These are phyloP conservation scores for Phialophora verrucosa DNA, from an alignment of 2,329 filamentous ascomycete species.

Conservation along the genomic window DNA sequence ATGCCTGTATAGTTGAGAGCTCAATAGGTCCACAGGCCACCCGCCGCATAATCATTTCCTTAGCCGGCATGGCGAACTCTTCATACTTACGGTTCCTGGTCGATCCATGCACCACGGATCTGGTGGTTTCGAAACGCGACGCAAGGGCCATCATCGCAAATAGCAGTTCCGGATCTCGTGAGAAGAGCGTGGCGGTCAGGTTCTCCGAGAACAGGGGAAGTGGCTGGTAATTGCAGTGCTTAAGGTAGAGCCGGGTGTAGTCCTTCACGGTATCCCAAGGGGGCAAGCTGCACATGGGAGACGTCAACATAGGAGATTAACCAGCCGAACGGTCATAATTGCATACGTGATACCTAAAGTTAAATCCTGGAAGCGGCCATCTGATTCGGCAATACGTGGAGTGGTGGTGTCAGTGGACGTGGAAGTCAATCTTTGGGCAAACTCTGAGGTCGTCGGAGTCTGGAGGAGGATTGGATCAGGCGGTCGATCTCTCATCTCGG, in stretches of 20 bases:
- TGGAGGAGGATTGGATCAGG: conserved; percentile 5
- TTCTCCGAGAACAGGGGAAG: conserved; percentile 42
- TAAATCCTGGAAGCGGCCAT: neutral
- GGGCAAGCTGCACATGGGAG: conserved; percentile 20
- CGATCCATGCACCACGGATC: neutral
- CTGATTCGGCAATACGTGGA: neutral
- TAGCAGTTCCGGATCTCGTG: conserved; percentile 41
- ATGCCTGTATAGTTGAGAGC: conserved; percentile 51
- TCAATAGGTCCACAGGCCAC: conserved; percentile 49
- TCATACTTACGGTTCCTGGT: neutral
- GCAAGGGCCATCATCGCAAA: conserved; percentile 43
- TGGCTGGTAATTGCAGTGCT: conserved; percentile 45
- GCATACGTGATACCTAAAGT: neutral
- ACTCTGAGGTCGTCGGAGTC: neutral
- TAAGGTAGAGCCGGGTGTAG: conserved; percentile 41
- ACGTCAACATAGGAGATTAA: neutral
- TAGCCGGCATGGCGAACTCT: conserved; percentile 27
- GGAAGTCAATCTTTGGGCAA: neutral
- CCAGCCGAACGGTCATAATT: neutral
- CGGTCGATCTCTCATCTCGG: conserved; percentile 7
- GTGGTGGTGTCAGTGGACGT: neutral
- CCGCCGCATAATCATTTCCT: conserved; percentile 48
- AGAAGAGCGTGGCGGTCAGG: conserved; percentile 33
- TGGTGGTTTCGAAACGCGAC: conserved; percentile 39
- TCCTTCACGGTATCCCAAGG: conserved; percentile 13